Conservation (phyloP, 306 rosid genomes). For the Purshia tridentata region DNA sequence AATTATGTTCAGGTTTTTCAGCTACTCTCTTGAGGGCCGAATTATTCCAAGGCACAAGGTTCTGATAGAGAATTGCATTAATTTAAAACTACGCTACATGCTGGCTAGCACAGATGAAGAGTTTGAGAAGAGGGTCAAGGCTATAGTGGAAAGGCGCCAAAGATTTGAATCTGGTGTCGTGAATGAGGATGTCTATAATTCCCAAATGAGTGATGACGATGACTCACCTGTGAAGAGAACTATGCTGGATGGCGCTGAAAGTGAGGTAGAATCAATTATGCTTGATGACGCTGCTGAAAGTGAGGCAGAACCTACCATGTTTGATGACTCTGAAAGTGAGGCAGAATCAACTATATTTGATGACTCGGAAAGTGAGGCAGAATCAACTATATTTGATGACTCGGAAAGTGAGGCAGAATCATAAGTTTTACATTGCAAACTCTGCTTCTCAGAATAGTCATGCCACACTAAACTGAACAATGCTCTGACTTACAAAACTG, state of each 20-base stretch:
- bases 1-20: conserved; percentile 62
- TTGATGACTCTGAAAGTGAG: conserved; percentile 16
- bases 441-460: not conserved
- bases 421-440: not conserved
- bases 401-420: conserved; percentile 4
- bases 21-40: conserved; percentile 86
- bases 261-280: conserved; percentile 10
- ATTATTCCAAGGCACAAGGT: conserved; percentile 86
- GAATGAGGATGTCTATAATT: conserved; percentile 24
- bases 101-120: conserved; percentile 71
- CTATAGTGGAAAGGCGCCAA: conserved; percentile 46
- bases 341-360: conserved; percentile 12
- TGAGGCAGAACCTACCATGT: conserved; percentile 6
- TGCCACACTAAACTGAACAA: not conserved
- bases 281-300: conserved; percentile 9
- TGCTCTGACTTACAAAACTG: not conserved
- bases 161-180: conserved; percentile 47
- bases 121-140: conserved; percentile 61
- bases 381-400: conserved; percentile 13
- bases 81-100: conserved; percentile 78
- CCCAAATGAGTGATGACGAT: conserved; percentile 17
- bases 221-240: conserved; percentile 12
- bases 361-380: conserved; percentile 7
- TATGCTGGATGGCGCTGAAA: conserved; percentile 10
- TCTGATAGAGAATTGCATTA: conserved; percentile 69